Evolutionary conservation across 805 yeast species (phyloP).

Genomic region (Lipomyces lipofer): DNA sequence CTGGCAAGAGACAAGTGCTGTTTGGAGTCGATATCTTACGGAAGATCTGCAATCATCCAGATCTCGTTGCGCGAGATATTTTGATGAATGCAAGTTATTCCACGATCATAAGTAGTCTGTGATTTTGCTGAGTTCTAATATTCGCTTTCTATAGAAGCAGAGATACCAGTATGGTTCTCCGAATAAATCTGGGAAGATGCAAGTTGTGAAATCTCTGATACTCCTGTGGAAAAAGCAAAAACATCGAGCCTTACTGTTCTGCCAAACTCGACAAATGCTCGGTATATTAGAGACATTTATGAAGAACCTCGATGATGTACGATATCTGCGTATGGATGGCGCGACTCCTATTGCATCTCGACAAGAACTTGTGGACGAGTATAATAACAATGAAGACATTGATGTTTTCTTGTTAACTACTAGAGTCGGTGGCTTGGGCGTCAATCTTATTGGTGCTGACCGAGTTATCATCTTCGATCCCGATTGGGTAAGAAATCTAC

Average conservation of each 20-base stretch:
- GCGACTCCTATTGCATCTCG: conserved; percentile 76
- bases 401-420: conserved; percentile 82
- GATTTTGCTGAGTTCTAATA: conserved; percentile 21
- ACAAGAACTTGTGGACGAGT: conserved; percentile 77
- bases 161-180: conserved; percentile 48
- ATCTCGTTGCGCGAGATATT: conserved; percentile 56
- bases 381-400: conserved; percentile 61
- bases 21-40: conserved; percentile 88
- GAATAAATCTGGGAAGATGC: conserved; percentile 79
- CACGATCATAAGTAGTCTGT: no score
- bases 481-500: conserved; percentile 62
- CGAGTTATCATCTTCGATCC: conserved; percentile 94
- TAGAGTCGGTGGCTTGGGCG: conserved; percentile 94
- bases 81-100: no score
- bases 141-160: no score
- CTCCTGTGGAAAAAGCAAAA: conserved; percentile 74
- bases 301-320: conserved; percentile 42
- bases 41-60: conserved; percentile 96
- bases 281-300: conserved; percentile 77
- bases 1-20: conserved; percentile 76
- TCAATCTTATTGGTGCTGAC: conserved; percentile 91
- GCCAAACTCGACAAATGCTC: conserved; percentile 93
- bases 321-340: conserved; percentile 89
- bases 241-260: conserved; percentile 79
- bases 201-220: conserved; percentile 74